Evolutionary conservation across 371 early-diverging fungal species (phyloP).

Genomic region (Syncephalastrum contaminatum): DNA sequence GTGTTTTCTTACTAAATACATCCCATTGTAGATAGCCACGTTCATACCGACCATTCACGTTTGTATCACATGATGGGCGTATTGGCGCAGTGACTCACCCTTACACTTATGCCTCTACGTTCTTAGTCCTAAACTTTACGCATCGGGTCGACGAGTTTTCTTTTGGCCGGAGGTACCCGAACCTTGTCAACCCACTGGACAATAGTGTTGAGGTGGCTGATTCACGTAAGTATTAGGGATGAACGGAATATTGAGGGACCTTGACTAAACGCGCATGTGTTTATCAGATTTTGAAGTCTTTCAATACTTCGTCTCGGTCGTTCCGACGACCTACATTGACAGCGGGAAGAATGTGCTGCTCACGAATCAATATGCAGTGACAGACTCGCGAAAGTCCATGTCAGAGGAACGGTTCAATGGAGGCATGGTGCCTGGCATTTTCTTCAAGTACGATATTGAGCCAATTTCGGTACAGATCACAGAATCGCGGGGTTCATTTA

Average conservation of each 20-base stretch:
- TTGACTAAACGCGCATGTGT: background rate
- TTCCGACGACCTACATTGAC: conserved; percentile 83
- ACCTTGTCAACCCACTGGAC: conserved; percentile 85
- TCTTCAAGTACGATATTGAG: conserved; percentile 91
- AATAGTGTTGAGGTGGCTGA: conserved; percentile 68
- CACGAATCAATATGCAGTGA: conserved; percentile 94
- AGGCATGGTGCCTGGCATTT: conserved; percentile 58
- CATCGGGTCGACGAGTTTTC: conserved; percentile 91
- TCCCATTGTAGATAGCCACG: conserved; percentile 25
- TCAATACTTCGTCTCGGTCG: conserved; percentile 81
- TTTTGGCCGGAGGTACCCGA: conserved; percentile 84
- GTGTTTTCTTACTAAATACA: no score
- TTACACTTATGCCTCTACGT: conserved; percentile 2
- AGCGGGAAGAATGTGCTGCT: conserved; percentile 47
- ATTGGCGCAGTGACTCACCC: background rate
- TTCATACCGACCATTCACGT: conserved; percentile 70
- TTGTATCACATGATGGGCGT: conserved; percentile 7
- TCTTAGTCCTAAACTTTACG: conserved; percentile 86
- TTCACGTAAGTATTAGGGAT: conserved; percentile 38
- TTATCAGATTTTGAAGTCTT: conserved; percentile 67
- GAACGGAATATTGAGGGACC: background rate
- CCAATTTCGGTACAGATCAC: conserved; percentile 82
- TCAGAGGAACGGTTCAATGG: conserved; percentile 31
- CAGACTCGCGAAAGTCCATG: conserved; percentile 62
- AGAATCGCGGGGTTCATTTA: conserved; percentile 61